Base-by-base conservation (phyloP, 148 eudicot species). In the Heliamphora exappendiculata region DNA sequence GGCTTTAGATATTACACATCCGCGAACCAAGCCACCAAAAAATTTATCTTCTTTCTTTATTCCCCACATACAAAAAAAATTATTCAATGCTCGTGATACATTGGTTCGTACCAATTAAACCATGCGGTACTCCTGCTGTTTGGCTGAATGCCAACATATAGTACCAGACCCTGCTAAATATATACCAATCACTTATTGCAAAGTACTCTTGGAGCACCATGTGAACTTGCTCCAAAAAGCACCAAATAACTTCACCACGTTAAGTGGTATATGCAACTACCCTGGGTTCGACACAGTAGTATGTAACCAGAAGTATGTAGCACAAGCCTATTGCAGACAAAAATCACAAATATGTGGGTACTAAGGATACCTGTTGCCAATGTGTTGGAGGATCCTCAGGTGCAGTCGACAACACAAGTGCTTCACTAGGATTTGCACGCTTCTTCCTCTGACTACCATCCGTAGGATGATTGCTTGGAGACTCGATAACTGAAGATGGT, bases 341-440 rank as follows among this genome's bases (percentile, higher is more conserved):
- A 12, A 64, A n/a, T 5, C 22, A 39, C 33, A 36, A 26, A 58
- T 26, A 19, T 29, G 24, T 29, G 51, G 72, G 63, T n/a, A n/a
- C n/a, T n/a, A 88, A 13, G 19, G 31, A 66, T 76, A 94, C 98
- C 97, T 95, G 98, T 80, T 92, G 97, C 97, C 98, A 95, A 76
- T 95, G 98, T 62, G 98, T 95, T 80, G 92, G 94, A 63, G 97
- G 97, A 78, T 87, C 90, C 88, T 95, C 98, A 19, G 98, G 98
- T 74, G 98, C 97, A 70, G 98, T 95, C 74, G 98, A 95, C 19
- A 95, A 84, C 41, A 95, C 87, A 80, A 95, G 94, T 28, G 86
- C 82, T 36, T 95, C 89, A 73, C 72, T 86, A 36, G 96, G 93
- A 87, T 87, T 85, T 73, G 87, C 80, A 10, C 90, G 90, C 73